phyloP scores from a whole-genome alignment of 139 green algal genomes.

The Nannochloris sp. region DNA sequence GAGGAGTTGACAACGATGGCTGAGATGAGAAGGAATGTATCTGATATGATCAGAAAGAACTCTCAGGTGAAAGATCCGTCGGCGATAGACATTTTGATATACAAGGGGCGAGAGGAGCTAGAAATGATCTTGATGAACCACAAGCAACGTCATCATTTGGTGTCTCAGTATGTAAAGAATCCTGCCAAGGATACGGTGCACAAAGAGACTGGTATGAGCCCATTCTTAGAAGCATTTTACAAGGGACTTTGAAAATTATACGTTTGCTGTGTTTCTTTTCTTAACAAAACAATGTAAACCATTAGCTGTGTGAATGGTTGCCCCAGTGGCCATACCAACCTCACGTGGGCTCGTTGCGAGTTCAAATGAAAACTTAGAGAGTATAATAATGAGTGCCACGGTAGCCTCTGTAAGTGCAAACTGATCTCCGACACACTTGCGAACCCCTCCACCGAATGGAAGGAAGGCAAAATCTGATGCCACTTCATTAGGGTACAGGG shows the following conservation, averaged over 20 bases:
- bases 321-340: conserved; percentile 83
- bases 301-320: conserved; percentile 96
- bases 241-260: conserved; percentile 21
- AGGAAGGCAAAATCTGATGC: conserved; percentile 94
- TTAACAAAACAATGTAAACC: conserved; percentile 57
- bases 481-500: conserved; percentile 93
- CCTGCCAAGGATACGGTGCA: conserved; percentile 12
- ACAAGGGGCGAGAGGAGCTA: conserved; percentile 79
- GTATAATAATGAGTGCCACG: conserved; percentile 76
- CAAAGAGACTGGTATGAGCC: conserved; percentile 3
- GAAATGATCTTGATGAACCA: conserved; percentile 75
- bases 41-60: conserved; percentile 34
- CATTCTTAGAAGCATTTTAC: conserved; percentile 42
- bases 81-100: conserved; percentile 70
- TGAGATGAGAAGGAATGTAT: conserved; percentile 35
- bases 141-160: conserved; percentile 77
- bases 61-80: conserved; percentile 27
- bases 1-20: conserved; percentile 35
- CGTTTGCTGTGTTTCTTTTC: conserved; percentile 6
- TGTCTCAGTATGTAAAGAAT: conserved; percentile 31
- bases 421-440: conserved; percentile 98
- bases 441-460: conserved; percentile 83
- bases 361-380: conserved; percentile 61
- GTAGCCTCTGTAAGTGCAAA: conserved; percentile 88
- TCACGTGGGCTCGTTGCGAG: conserved; percentile 7